A percentile compares a stretch with the other conserved stretches of the same genome.
phyloP scores from a whole-genome alignment of 1,284 basidiomycete genomes.

The Phellopilus nigrolimitatus region DNA sequence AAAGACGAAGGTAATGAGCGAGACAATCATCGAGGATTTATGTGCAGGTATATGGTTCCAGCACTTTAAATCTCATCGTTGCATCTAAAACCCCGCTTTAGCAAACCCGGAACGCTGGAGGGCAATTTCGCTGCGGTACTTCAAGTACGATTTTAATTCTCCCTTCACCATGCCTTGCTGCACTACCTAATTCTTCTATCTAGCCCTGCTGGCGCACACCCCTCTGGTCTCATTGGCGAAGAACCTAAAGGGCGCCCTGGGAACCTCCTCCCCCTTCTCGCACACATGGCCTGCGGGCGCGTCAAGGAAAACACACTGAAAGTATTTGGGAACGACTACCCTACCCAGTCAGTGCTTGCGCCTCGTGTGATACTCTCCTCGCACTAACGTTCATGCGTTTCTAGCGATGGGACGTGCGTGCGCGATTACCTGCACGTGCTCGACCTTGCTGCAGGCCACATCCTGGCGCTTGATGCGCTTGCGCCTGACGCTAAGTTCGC shows the following conservation, averaged over 20 bases:
- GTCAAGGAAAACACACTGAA: constrained; percentile 78
- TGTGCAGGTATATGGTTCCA: constrained; percentile 59
- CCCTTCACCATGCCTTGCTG: constrained; percentile 10
- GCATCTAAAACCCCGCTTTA: constrained; percentile 27
- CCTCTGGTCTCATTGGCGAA: constrained; percentile 93
- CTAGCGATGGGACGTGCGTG: constrained; percentile 91
- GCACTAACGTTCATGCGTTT: neutral
- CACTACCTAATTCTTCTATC: constrained; percentile 18
- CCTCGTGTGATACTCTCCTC: neutral
- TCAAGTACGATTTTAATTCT: constrained; percentile 72
- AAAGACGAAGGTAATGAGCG: constrained; percentile 92
- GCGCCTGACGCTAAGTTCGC: constrained; percentile 50
- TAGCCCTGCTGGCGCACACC: constrained; percentile 95
- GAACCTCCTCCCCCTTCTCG: constrained; percentile 91
- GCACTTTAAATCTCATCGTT: neutral
- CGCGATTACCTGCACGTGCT: constrained; percentile 98
- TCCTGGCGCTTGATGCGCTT: constrained; percentile 87
- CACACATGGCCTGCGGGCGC: constrained; percentile 93
- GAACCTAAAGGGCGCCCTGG: constrained; percentile 94
- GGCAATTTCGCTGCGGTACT: constrained; percentile 87
- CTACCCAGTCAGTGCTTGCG: constrained; percentile 68
- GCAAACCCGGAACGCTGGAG: constrained; percentile 73
- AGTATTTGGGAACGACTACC: constrained; percentile 98
- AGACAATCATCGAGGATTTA: constrained; percentile 87
- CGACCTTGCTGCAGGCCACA: constrained; percentile 91